phyloP scores from a whole-genome alignment of 2,329 filamentous ascomycete species.

The Xylariaceae sp. region DNA sequence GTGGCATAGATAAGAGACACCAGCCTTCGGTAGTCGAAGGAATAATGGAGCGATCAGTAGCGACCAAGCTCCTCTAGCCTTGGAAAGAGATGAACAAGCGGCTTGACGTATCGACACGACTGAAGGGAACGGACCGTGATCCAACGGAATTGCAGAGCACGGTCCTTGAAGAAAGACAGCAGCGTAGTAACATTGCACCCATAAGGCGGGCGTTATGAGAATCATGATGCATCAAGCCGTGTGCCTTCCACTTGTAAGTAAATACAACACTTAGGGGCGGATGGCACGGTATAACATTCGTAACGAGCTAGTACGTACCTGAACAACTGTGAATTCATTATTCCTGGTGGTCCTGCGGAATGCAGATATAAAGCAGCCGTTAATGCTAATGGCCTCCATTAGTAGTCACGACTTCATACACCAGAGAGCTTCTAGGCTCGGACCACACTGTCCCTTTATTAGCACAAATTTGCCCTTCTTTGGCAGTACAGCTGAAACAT shows the following conservation, averaged over 20 bases:
- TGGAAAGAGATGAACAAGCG: not conserved
- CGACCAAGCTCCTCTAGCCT: not conserved
- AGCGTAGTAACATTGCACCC: not conserved
- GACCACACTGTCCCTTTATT: not conserved
- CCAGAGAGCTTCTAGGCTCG: not conserved
- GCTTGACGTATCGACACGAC: not conserved
- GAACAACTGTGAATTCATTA: not conserved
- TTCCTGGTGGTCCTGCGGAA: not conserved
- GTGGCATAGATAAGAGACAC: not conserved
- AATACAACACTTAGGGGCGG: not conserved
- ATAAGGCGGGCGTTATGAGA: no score
- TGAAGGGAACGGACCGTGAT: not conserved
- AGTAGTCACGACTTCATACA: not conserved
- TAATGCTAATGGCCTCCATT: not conserved
- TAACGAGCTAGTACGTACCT: not conserved
- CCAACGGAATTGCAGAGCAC: not conserved
- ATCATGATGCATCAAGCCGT: not conserved
- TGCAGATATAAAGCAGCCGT: conserved; percentile 6
- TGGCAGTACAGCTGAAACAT: not conserved
- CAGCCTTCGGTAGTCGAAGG: no score
- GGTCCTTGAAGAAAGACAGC: not conserved
- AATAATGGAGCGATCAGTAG: not conserved
- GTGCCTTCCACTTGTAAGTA: not conserved
- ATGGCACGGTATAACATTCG: not conserved
- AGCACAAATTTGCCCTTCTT: not conserved